phyloP scores from a whole-genome alignment of 352 stramenopile species.

The Thraustochytrium sp. region DNA sequence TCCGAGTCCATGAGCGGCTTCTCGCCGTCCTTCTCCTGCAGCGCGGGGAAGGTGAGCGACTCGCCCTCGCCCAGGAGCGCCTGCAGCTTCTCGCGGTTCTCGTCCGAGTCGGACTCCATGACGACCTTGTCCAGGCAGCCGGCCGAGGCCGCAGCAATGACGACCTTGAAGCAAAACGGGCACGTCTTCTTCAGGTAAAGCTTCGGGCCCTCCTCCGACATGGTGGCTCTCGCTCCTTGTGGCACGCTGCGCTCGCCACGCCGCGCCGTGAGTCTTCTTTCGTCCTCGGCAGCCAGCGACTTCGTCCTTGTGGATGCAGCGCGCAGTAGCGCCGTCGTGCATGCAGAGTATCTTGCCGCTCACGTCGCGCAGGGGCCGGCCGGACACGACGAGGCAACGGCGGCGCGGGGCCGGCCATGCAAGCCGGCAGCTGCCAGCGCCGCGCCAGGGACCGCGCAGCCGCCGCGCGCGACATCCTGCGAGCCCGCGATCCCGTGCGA shows the following conservation, averaged over 20 bases:
- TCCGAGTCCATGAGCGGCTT: conserved; percentile 20
- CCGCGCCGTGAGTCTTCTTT: too few species aligned
- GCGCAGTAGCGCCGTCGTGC: too few species aligned
- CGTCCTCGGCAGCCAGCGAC: too few species aligned
- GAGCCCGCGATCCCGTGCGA: too few species aligned
- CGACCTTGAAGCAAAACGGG: conserved; percentile 29
- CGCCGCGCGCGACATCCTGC: too few species aligned
- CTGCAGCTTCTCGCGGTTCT: conserved; percentile 16
- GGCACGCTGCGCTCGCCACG: neutral
- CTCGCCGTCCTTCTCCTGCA: neutral
- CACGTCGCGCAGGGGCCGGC: too few species aligned
- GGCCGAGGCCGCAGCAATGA: neutral
- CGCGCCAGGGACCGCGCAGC: too few species aligned
- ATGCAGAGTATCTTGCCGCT: too few species aligned
- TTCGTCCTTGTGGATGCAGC: too few species aligned
- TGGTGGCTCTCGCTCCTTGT: neutral
- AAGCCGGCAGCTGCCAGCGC: too few species aligned
- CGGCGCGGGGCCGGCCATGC: too few species aligned
- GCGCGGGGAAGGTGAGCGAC: conserved; percentile 11
- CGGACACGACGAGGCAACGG: too few species aligned
- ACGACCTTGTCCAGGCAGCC: conserved; percentile 6
- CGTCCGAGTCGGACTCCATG: neutral
- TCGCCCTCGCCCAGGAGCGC: neutral
- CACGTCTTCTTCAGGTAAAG: conserved; percentile 21
- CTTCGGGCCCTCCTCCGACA: neutral